Percentiles rank a stretch among this genome's conserved stretches.
Evolutionary conservation across 2,329 filamentous ascomycete genomes (phyloP).

Genomic region (Clonostachys rhizophaga): DNA sequence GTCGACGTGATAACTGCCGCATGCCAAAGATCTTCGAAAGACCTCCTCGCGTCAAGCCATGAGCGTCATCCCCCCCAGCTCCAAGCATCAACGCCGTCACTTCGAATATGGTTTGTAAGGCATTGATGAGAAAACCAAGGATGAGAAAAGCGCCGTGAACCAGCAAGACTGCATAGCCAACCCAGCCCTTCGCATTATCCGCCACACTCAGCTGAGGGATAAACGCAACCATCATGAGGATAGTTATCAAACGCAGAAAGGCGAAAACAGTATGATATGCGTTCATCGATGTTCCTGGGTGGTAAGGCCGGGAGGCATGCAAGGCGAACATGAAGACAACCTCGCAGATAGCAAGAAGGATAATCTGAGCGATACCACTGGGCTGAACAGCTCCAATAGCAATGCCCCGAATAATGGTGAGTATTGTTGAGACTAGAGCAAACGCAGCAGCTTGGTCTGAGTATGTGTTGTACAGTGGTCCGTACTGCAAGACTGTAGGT

Average conservation of each 20-base stretch:
- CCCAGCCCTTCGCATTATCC: constrained; percentile 84
- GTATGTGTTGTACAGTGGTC: constrained; percentile 95
- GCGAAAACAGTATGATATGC: constrained; percentile 87
- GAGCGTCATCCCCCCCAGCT: constrained; percentile 70
- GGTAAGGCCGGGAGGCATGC: constrained; percentile 85
- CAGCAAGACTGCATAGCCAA: constrained; percentile 85
- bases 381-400: constrained; percentile 90
- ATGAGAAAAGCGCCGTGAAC: constrained; percentile 82
- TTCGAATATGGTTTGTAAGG: constrained; percentile 85
- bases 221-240: constrained; percentile 78
- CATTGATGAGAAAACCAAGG: constrained; percentile 90
- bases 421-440: constrained; percentile 77
- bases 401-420: constrained; percentile 82
- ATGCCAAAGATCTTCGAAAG: constrained; percentile 88
- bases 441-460: constrained; percentile 90
- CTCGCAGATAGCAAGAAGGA: constrained; percentile 90
- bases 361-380: constrained; percentile 88
- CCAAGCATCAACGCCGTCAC: constrained; percentile 79
- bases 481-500: constrained; percentile 82
- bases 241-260: constrained; percentile 67
- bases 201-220: constrained; percentile 75
- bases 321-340: constrained; percentile 84
- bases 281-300: constrained; percentile 94
- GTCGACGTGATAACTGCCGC: constrained; percentile 76
- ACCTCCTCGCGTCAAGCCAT: constrained; percentile 71